Evolutionary conservation across 495 filamentous ascomycete genomes (phyloP).

Genomic region (Symbiotaphrina buchneri): DNA sequence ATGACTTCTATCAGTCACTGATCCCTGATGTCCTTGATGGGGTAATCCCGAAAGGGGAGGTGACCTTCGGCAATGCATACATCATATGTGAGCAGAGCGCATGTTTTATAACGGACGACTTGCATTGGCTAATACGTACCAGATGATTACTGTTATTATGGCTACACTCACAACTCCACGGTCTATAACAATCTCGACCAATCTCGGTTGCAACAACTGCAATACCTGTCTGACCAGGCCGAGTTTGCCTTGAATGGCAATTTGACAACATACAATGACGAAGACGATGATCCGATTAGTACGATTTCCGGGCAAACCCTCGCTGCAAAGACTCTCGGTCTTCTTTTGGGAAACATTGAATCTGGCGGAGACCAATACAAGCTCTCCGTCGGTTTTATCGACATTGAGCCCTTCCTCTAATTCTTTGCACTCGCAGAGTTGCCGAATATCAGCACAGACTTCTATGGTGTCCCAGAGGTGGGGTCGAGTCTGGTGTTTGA

Average conservation of each 20-base stretch:
- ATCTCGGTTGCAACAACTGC: slow-evolving; percentile 29
- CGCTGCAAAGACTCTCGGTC: slow-evolving; percentile 32
- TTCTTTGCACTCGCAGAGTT: slow-evolving; percentile 52
- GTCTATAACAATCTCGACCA: slow-evolving; percentile 29
- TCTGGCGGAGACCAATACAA: slow-evolving; percentile 19
- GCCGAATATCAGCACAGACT: slow-evolving; percentile 27
- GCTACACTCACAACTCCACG: slow-evolving; percentile 42
- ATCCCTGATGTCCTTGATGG: slow-evolving; percentile 15
- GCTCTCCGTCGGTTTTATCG: slow-evolving; percentile 44
- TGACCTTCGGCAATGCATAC: slow-evolving; percentile 31
- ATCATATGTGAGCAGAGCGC: too few species aligned
- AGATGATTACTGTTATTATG: slow-evolving; percentile 62
- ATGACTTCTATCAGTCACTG: slow-evolving; percentile 27
- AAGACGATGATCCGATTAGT: slow-evolving; percentile 26
- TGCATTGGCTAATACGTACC: too few species aligned
- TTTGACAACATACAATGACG: slow-evolving; percentile 16
- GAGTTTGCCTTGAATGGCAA: slow-evolving; percentile 44
- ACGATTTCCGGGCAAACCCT: slow-evolving; percentile 45
- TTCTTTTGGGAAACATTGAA: slow-evolving; percentile 27
- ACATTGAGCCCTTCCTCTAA: slow-evolving; percentile 45
- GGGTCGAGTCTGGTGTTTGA: slow-evolving; percentile 53
- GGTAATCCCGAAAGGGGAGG: slow-evolving; percentile 14
- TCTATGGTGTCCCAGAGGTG: slow-evolving; percentile 46
- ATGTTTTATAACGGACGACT: too few species aligned
- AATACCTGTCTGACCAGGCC: slow-evolving; percentile 40